Evolutionary conservation across 1,284 basidiomycete genomes (phyloP), one percentile per base, ranked within the genome.

Genomic region (Calocybe gambosa): DNA sequence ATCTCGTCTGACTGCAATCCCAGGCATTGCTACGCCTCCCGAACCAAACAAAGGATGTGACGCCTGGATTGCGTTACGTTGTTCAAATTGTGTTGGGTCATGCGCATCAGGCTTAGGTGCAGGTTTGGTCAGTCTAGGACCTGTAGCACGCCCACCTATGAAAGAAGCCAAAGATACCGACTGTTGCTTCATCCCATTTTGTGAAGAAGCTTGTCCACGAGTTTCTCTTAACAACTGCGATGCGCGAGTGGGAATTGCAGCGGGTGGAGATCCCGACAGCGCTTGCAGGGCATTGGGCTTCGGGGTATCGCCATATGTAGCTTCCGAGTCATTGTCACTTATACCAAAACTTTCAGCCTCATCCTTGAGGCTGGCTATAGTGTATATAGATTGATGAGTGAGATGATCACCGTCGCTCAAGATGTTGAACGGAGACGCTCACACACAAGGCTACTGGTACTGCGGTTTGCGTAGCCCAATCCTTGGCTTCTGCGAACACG

Each of bases 21-120:
- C 85, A 16, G 83, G 82, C 75, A 88, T 78, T 4, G 83, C 85
- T 39, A 85, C 65, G 12, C 83, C 84, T 13, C 81, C 78, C 47
- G 71, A 72, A 26, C 86, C 85, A 60, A 89, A 89, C 19, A 88
- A 59, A 4, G 85, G 85, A 63, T 89, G 86, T 8, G 83, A 77
- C 1, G 71, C 60, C 36, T 65, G 68, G 26, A 71, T 64, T 43
- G 67, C 66, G 15, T 71, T 69, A n/a, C 63, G 72, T 54, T 85
- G 82, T 44, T 79, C 76, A 55, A 83, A 86, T 55, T 82, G 77
- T 1, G 75, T 79, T 2, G 75, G 74, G 58, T 84, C 75, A 50
- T 78, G 74, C 13, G 75, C 71, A 64, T 89, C 79, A 53, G 71
- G 71, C 59, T 89, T 87, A 5, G 85, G 78, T 13, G 80, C 77